Conservation (phyloP, 75 land plant species). For the Selaginella tamariscina region DNA sequence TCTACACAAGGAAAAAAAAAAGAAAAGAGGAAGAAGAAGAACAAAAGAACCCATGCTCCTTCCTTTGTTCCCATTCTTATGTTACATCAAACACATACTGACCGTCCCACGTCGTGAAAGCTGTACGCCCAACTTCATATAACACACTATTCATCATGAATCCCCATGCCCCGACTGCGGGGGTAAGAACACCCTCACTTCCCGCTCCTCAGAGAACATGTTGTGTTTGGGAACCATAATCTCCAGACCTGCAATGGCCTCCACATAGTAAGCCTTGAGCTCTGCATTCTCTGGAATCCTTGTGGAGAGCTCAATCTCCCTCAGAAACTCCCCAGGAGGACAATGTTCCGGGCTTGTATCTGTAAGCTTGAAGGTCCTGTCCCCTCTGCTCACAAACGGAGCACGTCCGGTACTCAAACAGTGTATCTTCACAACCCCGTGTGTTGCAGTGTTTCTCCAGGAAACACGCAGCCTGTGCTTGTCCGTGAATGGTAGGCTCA, state of each 20-base stretch:
- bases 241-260: constrained; percentile 73
- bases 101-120: no score
- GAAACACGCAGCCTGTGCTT: constrained; percentile 83
- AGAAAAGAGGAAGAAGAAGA: no score
- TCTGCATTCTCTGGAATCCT: constrained; percentile 96
- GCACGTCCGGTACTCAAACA: constrained; percentile 65
- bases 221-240: constrained; percentile 87
- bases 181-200: neutral
- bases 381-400: constrained; percentile 66
- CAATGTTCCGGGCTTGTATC: constrained; percentile 89
- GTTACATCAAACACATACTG: no score
- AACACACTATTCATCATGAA: neutral
- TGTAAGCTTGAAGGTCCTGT: constrained; percentile 73
- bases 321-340: constrained; percentile 86
- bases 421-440: constrained; percentile 76
- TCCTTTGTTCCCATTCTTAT: no score
- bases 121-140: no score
- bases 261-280: constrained; percentile 75
- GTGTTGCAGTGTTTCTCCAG: constrained; percentile 79
- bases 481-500: constrained; percentile 85
- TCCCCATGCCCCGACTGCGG: neutral
- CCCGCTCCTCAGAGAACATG: constrained; percentile 31
- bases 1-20: no score
- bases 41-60: no score
- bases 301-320: constrained; percentile 86